phyloP scores from a whole-genome alignment of 352 stramenopile genomes.

The Phytophthora constricta region DNA sequence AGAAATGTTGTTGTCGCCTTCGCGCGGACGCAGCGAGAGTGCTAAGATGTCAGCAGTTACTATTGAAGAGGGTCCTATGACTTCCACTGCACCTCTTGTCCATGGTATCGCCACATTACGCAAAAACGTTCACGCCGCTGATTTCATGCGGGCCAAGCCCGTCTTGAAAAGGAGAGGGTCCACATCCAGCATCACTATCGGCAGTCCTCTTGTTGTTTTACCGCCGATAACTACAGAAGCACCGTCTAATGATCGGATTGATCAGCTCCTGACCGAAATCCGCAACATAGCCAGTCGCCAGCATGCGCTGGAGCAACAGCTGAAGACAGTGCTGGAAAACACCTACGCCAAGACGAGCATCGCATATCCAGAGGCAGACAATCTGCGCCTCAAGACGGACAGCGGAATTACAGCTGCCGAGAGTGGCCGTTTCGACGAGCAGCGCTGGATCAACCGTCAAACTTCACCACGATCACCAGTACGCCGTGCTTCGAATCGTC shows the following conservation, averaged over 20 bases:
- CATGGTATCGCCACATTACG: neutral
- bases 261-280: conserved; percentile 35
- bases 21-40: no score
- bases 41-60: no score
- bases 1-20: no score
- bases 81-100: neutral
- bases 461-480: conserved; percentile 21
- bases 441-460: conserved; percentile 30
- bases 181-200: conserved; percentile 3
- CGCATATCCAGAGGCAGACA: neutral
- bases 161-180: conserved; percentile 13
- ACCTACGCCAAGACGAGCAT: neutral
- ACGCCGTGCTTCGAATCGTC: conserved; percentile 31
- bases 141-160: neutral
- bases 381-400: neutral
- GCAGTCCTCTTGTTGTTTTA: neutral
- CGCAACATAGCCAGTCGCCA: conserved; percentile 36
- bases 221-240: neutral
- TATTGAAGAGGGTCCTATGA: neutral
- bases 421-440: conserved; percentile 43
- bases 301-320: conserved; percentile 31
- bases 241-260: conserved; percentile 17
- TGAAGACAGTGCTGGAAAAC: conserved; percentile 25
- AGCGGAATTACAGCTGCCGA: conserved; percentile 14
- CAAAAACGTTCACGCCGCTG: conserved; percentile 1